A percentile compares a stretch with the other conserved stretches of the same genome.
Conservation (phyloP, 2,329 filamentous ascomycete genomes). For the Corinectria fuckeliana region DNA sequence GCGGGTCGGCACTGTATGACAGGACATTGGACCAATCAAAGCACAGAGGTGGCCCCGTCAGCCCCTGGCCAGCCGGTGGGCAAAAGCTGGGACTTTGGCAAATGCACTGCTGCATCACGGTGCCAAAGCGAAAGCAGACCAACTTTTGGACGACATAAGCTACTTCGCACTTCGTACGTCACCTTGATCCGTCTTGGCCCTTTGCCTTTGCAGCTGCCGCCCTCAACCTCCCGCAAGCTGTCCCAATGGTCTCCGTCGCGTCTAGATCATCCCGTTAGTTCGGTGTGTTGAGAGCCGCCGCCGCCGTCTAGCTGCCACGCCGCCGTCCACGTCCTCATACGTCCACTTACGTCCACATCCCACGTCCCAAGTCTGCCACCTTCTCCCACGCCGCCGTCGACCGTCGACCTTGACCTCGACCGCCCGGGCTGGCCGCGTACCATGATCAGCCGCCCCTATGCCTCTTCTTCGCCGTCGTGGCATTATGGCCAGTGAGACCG, state of each 20-base stretch:
- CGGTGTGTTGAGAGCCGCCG: slow-evolving; percentile 37
- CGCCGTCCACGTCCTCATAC: slow-evolving; percentile 11
- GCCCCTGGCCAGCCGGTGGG: slow-evolving; percentile 5
- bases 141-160: slow-evolving; percentile 6
- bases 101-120: slow-evolving; percentile 3
- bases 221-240: slow-evolving; percentile 8
- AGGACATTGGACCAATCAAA: slow-evolving; percentile 31
- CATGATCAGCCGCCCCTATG: slow-evolving; percentile 56
- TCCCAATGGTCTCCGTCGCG: slow-evolving; percentile 33
- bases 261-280: slow-evolving; percentile 32
- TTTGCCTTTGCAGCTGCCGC: background rate
- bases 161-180: slow-evolving; percentile 9
- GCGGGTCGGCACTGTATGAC: slow-evolving; percentile 33
- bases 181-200: background rate
- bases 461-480: slow-evolving; percentile 68
- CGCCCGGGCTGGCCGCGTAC: slow-evolving; percentile 40
- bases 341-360: background rate
- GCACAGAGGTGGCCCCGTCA: slow-evolving; percentile 20
- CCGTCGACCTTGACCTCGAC: slow-evolving; percentile 9
- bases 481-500: slow-evolving; percentile 64
- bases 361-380: background rate
- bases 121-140: slow-evolving; percentile 8
- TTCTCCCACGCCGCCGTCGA: background rate
- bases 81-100: slow-evolving; percentile 4
- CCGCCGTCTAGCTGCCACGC: slow-evolving; percentile 23